Conservation (phyloP, 768 basidiomycete species). For the Pleurotus giganteus region DNA sequence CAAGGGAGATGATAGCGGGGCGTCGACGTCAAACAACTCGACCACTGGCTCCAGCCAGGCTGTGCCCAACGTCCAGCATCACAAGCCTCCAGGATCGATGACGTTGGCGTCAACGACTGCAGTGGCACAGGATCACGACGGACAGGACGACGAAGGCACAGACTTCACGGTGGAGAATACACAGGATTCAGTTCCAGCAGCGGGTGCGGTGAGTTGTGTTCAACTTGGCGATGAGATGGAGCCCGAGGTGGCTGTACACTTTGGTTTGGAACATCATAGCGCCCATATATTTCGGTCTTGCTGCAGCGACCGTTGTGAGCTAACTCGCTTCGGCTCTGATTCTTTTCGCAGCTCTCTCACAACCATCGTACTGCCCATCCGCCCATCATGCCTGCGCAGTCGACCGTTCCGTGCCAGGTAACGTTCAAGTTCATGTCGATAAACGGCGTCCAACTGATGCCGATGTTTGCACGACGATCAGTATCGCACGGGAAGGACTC, state of each 20-base stretch:
- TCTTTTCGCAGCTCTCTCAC: conserved; percentile 10
- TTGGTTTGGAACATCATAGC: conserved; percentile 7
- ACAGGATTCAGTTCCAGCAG: conserved; percentile 3
- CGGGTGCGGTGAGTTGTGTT: conserved; percentile 2
- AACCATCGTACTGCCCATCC: not conserved
- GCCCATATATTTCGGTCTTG: conserved; percentile 1
- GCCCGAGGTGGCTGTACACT: conserved; percentile 6
- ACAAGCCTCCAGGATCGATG: not conserved
- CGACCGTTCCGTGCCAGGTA: conserved; percentile 49
- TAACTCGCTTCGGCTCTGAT: conserved; percentile 5
- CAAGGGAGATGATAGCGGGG: not conserved
- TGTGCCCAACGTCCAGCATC: not conserved
- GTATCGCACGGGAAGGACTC: conserved; percentile 87
- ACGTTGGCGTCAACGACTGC: conserved; percentile 1
- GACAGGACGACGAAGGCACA: not conserved
- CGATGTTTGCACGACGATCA: conserved; percentile 23
- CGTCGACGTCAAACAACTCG: not conserved
- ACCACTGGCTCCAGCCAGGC: not conserved
- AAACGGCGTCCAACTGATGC: conserved; percentile 3
- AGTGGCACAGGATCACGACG: conserved; percentile 7
- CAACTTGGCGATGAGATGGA: not conserved
- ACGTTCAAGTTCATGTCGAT: conserved; percentile 15
- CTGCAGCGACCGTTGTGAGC: not conserved
- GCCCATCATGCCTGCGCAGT: conserved; percentile 23
- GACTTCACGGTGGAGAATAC: not conserved